These are phyloP conservation scores for Phoenix dactylifera DNA, from an alignment of 176 grass and related monocot genomes.

Conservation along the genomic window DNA sequence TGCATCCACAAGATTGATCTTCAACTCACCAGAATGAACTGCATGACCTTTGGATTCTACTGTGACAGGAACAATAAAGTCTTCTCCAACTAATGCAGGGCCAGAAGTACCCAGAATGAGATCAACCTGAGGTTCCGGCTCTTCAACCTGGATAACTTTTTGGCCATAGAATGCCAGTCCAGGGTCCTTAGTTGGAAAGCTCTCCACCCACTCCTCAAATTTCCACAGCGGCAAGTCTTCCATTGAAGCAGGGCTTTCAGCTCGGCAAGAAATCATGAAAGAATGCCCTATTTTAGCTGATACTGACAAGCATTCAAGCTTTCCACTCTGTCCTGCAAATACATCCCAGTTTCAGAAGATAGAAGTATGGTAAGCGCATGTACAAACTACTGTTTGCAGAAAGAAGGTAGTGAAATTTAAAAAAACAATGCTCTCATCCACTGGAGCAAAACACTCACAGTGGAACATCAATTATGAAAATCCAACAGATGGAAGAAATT, in stretches of 20 bases:
- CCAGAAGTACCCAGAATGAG: conserved; percentile 47
- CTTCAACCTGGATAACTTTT: conserved; percentile 81
- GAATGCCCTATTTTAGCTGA: conserved; percentile 63
- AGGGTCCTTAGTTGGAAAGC: conserved; percentile 59
- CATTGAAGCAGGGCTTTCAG: conserved; percentile 88
- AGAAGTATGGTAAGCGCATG: neutral
- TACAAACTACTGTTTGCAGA: too few species aligned
- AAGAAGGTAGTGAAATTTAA: too few species aligned
- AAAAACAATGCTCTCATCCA: too few species aligned
- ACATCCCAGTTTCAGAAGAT: conserved; percentile 7
- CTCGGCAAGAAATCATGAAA: conserved; percentile 66
- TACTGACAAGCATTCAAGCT: conserved; percentile 80
- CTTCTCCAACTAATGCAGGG: conserved; percentile 86
- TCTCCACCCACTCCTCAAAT: conserved; percentile 70
- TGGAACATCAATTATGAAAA: neutral
- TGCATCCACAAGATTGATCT: conserved; percentile 96
- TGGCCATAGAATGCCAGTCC: conserved; percentile 53
- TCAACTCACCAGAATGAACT: conserved; percentile 83
- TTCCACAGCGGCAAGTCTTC: conserved; percentile 78
- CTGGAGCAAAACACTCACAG: too few species aligned
- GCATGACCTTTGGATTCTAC: conserved; percentile 61
- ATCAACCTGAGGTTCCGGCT: conserved; percentile 73
- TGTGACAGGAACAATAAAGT: conserved; percentile 55
- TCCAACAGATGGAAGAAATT: neutral
- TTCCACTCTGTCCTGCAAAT: conserved; percentile 88